Base-by-base conservation (phyloP, 768 basidiomycete genomes). In the Auricularia sp. region DNA sequence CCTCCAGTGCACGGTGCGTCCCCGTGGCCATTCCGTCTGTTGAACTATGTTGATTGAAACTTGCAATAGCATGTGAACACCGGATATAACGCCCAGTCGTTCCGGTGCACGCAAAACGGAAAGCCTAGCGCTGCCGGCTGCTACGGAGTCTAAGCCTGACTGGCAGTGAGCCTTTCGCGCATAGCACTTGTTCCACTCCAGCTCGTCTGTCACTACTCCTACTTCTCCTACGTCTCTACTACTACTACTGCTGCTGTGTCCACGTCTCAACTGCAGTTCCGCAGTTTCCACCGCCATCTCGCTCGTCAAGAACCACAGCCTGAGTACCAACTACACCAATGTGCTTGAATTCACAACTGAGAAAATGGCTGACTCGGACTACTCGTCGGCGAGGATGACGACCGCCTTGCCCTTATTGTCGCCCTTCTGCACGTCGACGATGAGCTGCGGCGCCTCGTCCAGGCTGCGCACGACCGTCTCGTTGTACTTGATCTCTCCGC, bases 401-500 rank as follows among this genome's bases (percentile, higher is more conserved):
- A 59, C 56, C 7, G 56, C 56, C 47, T 79, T 79, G 3, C 73
- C 76, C 7, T 35, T 68, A 65, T 79, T 79, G 4, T 69, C 71
- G 7, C 79, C 78, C 61, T 68, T 71, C 61, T 70, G 72, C 33
- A 76, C 69, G 18, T 71, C 74, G 8, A 79, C 43, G 36, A 83
- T 72, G 0, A 75, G 78, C 54, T 78, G 74, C 3, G 74, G 76
- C 3, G 70, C 74, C 18, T 69, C 69, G 44, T 81, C 80, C 44
- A 85, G 71, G 2, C 84, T 83, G 4, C 71, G 69, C 11, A 71
- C 76, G 1, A 82, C 64, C 47, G 84, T 77, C 66, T 85, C 84
- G 8, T 66, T 71, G 59, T 79, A 76, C 70, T 80, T 81, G 60
- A 84, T 66, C 68, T 82, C 77, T 2, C 83, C 82, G 2, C 70